Conservation (phyloP, 177 flowering plant species). For the Vitis hybrid region DNA sequence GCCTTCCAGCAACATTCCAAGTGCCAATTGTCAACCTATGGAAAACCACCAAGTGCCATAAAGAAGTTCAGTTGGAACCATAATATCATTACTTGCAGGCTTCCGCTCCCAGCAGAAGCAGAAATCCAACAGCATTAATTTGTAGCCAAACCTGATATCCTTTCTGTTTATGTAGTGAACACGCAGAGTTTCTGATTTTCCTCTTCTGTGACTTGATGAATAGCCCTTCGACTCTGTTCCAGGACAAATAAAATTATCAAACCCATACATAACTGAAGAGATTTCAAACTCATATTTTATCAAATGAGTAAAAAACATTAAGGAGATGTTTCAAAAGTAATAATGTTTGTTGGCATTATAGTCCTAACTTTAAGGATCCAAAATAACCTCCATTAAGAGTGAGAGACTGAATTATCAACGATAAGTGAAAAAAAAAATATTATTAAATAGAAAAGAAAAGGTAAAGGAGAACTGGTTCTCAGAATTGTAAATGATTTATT, state of each 20-base stretch:
- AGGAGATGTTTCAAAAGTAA: not conserved
- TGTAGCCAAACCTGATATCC: constrained; percentile 78
- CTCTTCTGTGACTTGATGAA: constrained; percentile 60
- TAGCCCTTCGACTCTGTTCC: constrained; percentile 41
- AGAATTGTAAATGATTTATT: too few species aligned
- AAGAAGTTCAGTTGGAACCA: not conserved
- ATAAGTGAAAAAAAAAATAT: too few species aligned
- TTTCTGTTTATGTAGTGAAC: constrained; percentile 80
- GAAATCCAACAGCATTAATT: not conserved
- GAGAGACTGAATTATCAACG: too few species aligned
- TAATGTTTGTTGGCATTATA: not conserved
- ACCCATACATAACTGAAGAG: not conserved
- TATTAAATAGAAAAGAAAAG: too few species aligned
- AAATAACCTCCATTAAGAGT: too few species aligned
- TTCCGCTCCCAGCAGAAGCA: not conserved
- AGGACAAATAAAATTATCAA: constrained; percentile 21
- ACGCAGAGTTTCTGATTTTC: constrained; percentile 87
- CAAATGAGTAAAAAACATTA: not conserved
- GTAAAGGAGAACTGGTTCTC: too few species aligned
- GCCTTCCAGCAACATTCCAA: constrained; percentile 96
- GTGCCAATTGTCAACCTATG: constrained; percentile 78
- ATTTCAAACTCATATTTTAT: not conserved
- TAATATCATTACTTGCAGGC: not conserved
- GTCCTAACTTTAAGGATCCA: not conserved
- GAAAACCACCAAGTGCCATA: constrained; percentile 2